These are phyloP conservation scores for Aphanoascus verrucosus DNA, from an alignment of 2,329 filamentous ascomycete genomes.

Conservation along the genomic window DNA sequence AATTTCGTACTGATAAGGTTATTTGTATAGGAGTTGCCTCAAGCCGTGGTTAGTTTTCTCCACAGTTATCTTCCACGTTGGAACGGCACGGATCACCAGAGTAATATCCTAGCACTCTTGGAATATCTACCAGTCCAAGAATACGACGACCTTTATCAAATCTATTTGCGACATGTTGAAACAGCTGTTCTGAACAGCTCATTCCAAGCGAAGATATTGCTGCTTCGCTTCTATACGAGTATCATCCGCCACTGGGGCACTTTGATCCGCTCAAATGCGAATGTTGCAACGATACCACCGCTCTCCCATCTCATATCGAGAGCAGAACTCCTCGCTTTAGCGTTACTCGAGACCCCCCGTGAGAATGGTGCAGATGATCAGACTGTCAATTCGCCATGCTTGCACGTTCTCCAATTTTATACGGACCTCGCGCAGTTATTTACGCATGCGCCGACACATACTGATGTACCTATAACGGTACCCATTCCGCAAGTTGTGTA, in stretches of 20 bases:
- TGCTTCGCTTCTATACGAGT: conserved; percentile 57
- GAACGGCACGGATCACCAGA: conserved; percentile 49
- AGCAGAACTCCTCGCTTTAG: conserved; percentile 46
- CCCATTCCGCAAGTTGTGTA: conserved; percentile 61
- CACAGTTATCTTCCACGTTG: conserved; percentile 48
- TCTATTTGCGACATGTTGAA: conserved; percentile 34
- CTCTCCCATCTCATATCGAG: conserved; percentile 40
- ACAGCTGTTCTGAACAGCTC: conserved; percentile 29
- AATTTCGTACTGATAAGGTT: conserved; percentile 1
- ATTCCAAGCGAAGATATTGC: conserved; percentile 43
- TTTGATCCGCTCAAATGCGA: conserved; percentile 24
- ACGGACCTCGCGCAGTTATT: conserved; percentile 52
- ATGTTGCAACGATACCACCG: conserved; percentile 11
- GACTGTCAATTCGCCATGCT: conserved; percentile 26
- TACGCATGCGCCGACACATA: conserved; percentile 41
- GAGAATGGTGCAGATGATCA: not conserved
- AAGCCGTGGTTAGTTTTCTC: conserved; percentile 27
- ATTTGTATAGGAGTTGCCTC: conserved; percentile 23
- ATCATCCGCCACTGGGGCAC: conserved; percentile 50
- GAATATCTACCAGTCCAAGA: conserved; percentile 26
- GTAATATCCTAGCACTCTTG: conserved; percentile 30
- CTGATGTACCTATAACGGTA: conserved; percentile 54
- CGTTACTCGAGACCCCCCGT: conserved; percentile 46
- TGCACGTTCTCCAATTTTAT: conserved; percentile 57
- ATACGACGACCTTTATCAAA: conserved; percentile 26